These are phyloP conservation scores for Boletus patriciae DNA, from an alignment of 768 basidiomycete genomes.

Conservation along the genomic window DNA sequence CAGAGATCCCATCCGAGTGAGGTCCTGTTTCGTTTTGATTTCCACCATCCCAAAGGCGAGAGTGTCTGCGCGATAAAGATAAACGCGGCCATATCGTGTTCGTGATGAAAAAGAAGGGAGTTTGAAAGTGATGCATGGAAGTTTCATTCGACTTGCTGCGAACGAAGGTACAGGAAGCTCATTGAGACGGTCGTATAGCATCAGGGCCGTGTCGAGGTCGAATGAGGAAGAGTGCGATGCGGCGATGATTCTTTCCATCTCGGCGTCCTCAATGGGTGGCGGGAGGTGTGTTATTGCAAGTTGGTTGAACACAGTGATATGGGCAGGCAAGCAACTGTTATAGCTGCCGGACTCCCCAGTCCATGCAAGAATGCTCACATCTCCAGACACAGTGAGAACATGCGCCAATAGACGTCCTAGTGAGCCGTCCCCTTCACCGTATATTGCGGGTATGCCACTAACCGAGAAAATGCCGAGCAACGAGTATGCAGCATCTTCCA, in stretches of 20 bases:
- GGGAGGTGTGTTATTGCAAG: background rate
- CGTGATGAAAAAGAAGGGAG: background rate
- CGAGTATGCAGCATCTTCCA: background rate
- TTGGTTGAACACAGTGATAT: background rate
- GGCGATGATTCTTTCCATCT: background rate
- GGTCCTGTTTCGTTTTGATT: background rate
- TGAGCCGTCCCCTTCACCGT: background rate
- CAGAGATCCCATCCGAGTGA: background rate
- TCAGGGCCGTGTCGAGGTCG: background rate
- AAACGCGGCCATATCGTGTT: background rate
- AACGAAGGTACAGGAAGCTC: background rate
- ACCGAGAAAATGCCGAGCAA: no score
- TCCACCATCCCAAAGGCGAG: background rate
- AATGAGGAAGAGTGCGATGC: background rate
- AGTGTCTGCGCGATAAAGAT: background rate
- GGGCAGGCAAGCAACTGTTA: background rate
- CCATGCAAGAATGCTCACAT: background rate
- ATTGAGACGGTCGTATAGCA: background rate
- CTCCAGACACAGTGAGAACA: background rate
- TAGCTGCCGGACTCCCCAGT: background rate
- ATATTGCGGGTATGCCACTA: background rate
- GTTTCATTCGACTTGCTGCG: slow-evolving; percentile 5
- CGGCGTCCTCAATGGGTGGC: background rate
- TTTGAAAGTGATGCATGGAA: slow-evolving; percentile 2
- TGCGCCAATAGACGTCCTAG: background rate